These are phyloP conservation scores for Termitomyces heimii DNA, from an alignment of 768 basidiomycete species.

Conservation along the genomic window DNA sequence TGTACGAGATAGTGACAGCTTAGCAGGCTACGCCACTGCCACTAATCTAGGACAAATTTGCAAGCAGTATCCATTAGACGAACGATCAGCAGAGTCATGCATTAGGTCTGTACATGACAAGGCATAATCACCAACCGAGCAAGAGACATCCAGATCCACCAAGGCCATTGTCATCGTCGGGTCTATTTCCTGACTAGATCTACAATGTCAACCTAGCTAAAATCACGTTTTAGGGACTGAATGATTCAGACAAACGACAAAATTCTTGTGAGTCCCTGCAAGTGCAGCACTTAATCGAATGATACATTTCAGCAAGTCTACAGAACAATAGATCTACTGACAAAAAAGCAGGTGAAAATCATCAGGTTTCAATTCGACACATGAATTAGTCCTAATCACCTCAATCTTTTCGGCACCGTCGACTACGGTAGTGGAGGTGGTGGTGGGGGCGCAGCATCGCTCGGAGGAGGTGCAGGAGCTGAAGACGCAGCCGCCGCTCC, in stretches of 20 bases:
- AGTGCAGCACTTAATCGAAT: not conserved
- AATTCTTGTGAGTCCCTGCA: not conserved
- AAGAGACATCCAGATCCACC: not conserved
- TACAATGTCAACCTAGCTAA: not conserved
- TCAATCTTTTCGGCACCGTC: not conserved
- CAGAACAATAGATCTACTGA: slow-evolving; percentile 1
- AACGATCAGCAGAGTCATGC: not conserved
- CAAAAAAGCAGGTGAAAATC: not conserved
- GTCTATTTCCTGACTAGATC: not conserved
- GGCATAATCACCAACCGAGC: not conserved
- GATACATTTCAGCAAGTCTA: slow-evolving; percentile 6
- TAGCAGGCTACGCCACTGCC: not conserved
- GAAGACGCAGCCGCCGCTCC: slow-evolving; percentile 8
- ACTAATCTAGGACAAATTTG: not conserved
- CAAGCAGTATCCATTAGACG: not conserved
- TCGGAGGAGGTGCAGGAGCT: slow-evolving; percentile 27
- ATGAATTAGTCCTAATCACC: not conserved
- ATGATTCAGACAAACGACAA: not conserved
- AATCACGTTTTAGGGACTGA: not conserved
- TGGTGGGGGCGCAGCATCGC: slow-evolving; percentile 3
- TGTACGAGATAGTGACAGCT: not conserved
- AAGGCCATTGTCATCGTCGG: not conserved
- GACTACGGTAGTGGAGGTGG: not conserved
- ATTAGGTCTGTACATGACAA: not conserved
- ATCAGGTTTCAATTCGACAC: not conserved